Percentiles rank a stretch among this genome's conserved stretches.
These are phyloP conservation scores for Saccharomycopsis hybrid DNA, from an alignment of 1,139 yeast species.

Conservation along the genomic window DNA sequence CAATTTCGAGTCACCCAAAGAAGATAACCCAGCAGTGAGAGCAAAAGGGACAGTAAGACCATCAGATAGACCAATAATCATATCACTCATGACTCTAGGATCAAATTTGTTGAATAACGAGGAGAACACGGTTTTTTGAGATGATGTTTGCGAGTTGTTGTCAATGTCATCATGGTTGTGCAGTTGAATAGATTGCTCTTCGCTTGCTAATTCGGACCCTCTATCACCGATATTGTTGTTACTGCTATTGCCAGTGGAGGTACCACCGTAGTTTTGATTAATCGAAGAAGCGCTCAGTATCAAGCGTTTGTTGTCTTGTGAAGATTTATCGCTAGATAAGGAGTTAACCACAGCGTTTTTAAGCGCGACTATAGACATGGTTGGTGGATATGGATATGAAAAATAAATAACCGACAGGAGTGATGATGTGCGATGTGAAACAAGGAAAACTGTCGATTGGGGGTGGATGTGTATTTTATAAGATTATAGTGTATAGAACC, in stretches of 20 bases:
- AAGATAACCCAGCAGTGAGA: conserved; percentile 72
- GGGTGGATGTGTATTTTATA: no score
- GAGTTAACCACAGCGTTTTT: conserved; percentile 30
- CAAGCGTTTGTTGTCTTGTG: background rate
- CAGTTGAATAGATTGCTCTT: conserved; percentile 8
- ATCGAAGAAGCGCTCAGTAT: no score
- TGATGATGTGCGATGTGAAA: no score
- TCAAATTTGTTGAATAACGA: conserved; percentile 32
- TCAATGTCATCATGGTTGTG: no score
- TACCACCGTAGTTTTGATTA: conserved; percentile 4
- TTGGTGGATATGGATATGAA: no score
- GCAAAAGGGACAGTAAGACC: conserved; percentile 85
- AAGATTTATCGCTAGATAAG: no score
- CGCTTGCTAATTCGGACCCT: conserved; percentile 4
- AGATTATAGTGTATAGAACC: no score
- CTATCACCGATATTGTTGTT: no score
- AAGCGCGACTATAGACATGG: conserved; percentile 33
- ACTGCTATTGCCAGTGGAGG: background rate
- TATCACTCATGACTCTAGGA: conserved; percentile 76
- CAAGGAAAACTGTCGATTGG: no score
- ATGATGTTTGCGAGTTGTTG: background rate
- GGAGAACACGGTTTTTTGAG: conserved; percentile 1
- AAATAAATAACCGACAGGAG: no score
- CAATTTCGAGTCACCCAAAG: conserved; percentile 65
- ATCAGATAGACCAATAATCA: conserved; percentile 72